A percentile compares a stretch with the other conserved stretches of the same genome.
These are phyloP conservation scores for Vinca minor DNA, from an alignment of 257 asterid species.

Conservation along the genomic window DNA sequence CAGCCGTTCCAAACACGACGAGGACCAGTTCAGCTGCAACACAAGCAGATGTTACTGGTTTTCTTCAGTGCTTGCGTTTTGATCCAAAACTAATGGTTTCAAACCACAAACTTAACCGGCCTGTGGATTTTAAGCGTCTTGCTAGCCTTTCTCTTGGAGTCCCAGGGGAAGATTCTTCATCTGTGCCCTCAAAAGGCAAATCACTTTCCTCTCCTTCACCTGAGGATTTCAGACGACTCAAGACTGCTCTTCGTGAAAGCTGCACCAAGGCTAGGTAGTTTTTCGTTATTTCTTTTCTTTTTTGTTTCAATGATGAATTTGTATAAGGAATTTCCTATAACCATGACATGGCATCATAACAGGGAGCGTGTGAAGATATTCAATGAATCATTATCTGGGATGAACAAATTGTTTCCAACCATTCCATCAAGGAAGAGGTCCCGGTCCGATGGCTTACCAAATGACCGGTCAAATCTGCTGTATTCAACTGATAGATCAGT, in stretches of 20 bases:
- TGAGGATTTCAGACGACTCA: slow-evolving; percentile 75
- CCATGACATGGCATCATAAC: slow-evolving; percentile 21
- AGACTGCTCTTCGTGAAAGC: slow-evolving; percentile 60
- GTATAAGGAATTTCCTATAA: slow-evolving; percentile 7
- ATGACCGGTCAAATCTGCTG: slow-evolving; percentile 54
- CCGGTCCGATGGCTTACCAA: slow-evolving; percentile 58
- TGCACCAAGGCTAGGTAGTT: slow-evolving; percentile 74
- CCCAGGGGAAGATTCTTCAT: slow-evolving; percentile 56
- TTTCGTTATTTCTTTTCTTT: slow-evolving; percentile 4
- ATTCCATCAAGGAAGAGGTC: slow-evolving; percentile 81
- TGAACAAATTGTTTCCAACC: slow-evolving; percentile 77
- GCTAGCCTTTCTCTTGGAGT: slow-evolving; percentile 71
- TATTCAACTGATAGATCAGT: slow-evolving; percentile 57
- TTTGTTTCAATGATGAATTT: slow-evolving; percentile 16
- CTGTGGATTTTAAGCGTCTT: slow-evolving; percentile 64
- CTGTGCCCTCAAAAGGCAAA: slow-evolving; percentile 52
- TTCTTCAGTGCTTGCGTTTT: slow-evolving; percentile 72
- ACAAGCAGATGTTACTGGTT: slow-evolving; percentile 64
- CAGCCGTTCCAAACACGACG: slow-evolving; percentile 70
- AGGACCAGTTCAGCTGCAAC: slow-evolving; percentile 60
- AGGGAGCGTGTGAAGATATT: slow-evolving; percentile 90
- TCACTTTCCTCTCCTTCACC: slow-evolving; percentile 46
- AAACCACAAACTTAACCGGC: slow-evolving; percentile 71
- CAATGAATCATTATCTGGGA: slow-evolving; percentile 68
- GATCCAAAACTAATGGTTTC: slow-evolving; percentile 80